These are phyloP conservation scores for Ramularia endophylla DNA, from an alignment of 2,329 filamentous ascomycete species.

Conservation along the genomic window DNA sequence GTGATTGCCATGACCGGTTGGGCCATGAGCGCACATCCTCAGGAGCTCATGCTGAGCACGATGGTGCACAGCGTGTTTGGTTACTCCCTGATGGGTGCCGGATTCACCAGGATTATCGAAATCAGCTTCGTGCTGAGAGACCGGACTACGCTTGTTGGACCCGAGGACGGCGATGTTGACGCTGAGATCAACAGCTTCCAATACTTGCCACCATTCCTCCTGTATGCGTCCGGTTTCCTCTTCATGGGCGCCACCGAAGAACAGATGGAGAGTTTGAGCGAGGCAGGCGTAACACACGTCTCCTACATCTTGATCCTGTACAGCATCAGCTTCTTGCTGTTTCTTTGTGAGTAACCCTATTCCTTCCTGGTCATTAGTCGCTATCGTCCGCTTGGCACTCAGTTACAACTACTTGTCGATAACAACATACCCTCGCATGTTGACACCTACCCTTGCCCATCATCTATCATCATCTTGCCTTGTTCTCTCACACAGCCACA, in stretches of 20 bases:
- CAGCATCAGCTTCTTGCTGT: slow-evolving; percentile 82
- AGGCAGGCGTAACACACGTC: slow-evolving; percentile 75
- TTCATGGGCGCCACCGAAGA: slow-evolving; percentile 98
- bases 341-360: slow-evolving; percentile 59
- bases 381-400: background rate
- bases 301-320: slow-evolving; percentile 89
- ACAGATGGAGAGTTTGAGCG: slow-evolving; percentile 74
- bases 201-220: slow-evolving; percentile 45
- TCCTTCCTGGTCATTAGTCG: slow-evolving; percentile 2
- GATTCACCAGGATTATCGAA: slow-evolving; percentile 78
- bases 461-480: no score
- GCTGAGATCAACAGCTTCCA: slow-evolving; percentile 48
- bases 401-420: background rate
- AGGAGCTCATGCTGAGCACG: slow-evolving; percentile 74
- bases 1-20: slow-evolving; percentile 90
- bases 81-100: slow-evolving; percentile 90
- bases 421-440: no score
- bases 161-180: slow-evolving; percentile 27
- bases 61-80: slow-evolving; percentile 88
- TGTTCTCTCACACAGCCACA: no score
- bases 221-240: slow-evolving; percentile 88
- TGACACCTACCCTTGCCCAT: no score
- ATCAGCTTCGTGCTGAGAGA: slow-evolving; percentile 83
- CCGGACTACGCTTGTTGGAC: slow-evolving; percentile 37
- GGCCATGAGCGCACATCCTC: slow-evolving; percentile 90